Conservation (phyloP, 1,284 basidiomycete species). For the Agroathelia rolfsii region DNA sequence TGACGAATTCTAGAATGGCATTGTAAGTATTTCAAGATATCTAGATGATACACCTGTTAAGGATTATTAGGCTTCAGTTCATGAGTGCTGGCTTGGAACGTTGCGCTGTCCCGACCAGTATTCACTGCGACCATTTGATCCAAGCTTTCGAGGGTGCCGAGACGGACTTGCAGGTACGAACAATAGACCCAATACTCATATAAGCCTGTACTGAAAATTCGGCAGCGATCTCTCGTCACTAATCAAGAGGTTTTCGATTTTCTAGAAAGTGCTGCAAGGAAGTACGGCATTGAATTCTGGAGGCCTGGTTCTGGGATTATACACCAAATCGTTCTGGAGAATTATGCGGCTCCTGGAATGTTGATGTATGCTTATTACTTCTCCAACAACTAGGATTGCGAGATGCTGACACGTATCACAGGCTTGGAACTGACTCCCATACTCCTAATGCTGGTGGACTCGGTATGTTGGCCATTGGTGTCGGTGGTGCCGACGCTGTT, state of each 20-base stretch:
- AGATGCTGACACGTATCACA: slow-evolving; percentile 20
- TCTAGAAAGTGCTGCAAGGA: slow-evolving; percentile 86
- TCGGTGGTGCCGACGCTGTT: slow-evolving; percentile 97
- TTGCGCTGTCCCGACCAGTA: slow-evolving; percentile 78
- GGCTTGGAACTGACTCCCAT: slow-evolving; percentile 90
- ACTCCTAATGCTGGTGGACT: slow-evolving; percentile 98
- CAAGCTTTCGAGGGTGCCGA: slow-evolving; percentile 83
- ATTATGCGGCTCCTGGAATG: slow-evolving; percentile 87
- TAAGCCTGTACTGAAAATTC: slow-evolving; percentile 2
- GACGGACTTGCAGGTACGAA: slow-evolving; percentile 63
- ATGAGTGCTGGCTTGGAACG: slow-evolving; percentile 90
- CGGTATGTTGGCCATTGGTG: slow-evolving; percentile 96
- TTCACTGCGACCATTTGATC: slow-evolving; percentile 98
- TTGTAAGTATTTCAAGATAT: slow-evolving; percentile 35
- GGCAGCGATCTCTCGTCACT: slow-evolving; percentile 72
- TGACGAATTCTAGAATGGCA: slow-evolving; percentile 52
- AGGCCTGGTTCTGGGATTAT: slow-evolving; percentile 92
- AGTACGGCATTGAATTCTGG: slow-evolving; percentile 97
- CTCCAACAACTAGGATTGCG: background rate
- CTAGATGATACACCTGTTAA: slow-evolving; percentile 1
- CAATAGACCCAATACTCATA: slow-evolving; percentile 4
- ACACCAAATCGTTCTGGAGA: slow-evolving; percentile 98
- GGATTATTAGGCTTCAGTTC: slow-evolving; percentile 87
- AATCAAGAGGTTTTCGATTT: slow-evolving; percentile 99
- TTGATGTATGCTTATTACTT: slow-evolving; percentile 47